phyloP scores from a whole-genome alignment of 2,329 filamentous ascomycete genomes.

The Exophiala aquamarina region DNA sequence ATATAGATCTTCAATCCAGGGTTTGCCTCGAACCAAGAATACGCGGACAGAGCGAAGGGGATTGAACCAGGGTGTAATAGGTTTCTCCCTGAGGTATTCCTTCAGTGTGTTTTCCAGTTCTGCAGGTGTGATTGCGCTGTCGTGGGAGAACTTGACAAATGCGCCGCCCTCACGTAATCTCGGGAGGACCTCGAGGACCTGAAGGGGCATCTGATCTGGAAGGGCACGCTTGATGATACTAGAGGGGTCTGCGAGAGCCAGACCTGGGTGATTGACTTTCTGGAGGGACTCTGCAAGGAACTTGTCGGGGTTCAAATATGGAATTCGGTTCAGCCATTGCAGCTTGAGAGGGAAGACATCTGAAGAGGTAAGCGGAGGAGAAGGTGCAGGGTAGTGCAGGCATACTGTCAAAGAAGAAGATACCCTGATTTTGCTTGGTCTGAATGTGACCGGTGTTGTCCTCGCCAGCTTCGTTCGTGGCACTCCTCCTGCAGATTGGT shows the following conservation, averaged over 20 bases:
- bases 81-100: constrained; percentile 65
- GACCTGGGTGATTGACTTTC: constrained; percentile 50
- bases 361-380: constrained; percentile 34
- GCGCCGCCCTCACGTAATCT: constrained; percentile 88
- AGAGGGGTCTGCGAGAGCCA: constrained; percentile 57
- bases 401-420: constrained; percentile 88
- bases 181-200: constrained; percentile 78
- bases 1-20: constrained; percentile 92
- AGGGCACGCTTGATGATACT: constrained; percentile 61
- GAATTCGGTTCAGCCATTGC: constrained; percentile 58
- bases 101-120: constrained; percentile 63
- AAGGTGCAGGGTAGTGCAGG: too few relatives aligned
- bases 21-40: constrained; percentile 74
- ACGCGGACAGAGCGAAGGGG: constrained; percentile 71
- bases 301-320: constrained; percentile 46
- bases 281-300: constrained; percentile 52
- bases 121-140: constrained; percentile 44
- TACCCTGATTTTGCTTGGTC: constrained; percentile 72
- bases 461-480: constrained; percentile 30
- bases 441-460: constrained; percentile 70
- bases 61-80: constrained; percentile 86
- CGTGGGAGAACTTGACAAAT: constrained; percentile 79
- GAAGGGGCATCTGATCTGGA: constrained; percentile 61
- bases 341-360: constrained; percentile 83
- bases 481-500: constrained; percentile 14